phyloP scores from a whole-genome alignment of 768 basidiomycete species.

The Termitomyces sp. region DNA sequence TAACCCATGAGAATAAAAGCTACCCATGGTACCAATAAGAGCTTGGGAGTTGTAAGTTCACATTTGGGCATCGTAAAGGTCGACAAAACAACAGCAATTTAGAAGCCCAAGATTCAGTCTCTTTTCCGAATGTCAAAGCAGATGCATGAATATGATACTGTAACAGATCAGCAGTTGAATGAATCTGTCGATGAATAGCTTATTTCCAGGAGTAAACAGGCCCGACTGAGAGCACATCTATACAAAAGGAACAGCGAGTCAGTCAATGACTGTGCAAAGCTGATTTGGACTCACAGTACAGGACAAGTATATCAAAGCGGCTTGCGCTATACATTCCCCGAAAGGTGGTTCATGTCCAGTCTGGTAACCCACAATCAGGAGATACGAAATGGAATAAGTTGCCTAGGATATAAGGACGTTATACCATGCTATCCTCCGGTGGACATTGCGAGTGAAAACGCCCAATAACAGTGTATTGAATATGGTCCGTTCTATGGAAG shows the following conservation, averaged over 20 bases:
- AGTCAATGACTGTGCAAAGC: too few relatives aligned
- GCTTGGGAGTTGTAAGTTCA: neutral
- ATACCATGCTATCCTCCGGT: neutral
- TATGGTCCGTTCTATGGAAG: neutral
- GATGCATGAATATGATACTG: neutral
- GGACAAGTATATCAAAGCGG: neutral
- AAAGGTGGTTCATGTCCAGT: neutral
- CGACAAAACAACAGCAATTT: neutral
- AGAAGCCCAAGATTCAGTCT: neutral
- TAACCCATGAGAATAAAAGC: neutral
- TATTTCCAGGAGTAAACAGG: neutral
- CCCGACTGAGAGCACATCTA: neutral
- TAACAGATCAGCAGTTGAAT: neutral
- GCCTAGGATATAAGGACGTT: neutral
- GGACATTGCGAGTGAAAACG: neutral
- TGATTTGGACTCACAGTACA: neutral
- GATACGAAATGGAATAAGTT: neutral
- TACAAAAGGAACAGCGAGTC: too few relatives aligned
- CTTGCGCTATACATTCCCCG: neutral
- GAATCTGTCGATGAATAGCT: neutral
- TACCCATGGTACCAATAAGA: neutral
- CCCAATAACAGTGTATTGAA: neutral
- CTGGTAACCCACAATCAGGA: neutral
- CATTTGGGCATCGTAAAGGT: neutral
- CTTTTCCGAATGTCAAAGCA: neutral